Evolutionary conservation across 495 filamentous ascomycete species (phyloP).

Genomic region (Pyronema domesticum): DNA sequence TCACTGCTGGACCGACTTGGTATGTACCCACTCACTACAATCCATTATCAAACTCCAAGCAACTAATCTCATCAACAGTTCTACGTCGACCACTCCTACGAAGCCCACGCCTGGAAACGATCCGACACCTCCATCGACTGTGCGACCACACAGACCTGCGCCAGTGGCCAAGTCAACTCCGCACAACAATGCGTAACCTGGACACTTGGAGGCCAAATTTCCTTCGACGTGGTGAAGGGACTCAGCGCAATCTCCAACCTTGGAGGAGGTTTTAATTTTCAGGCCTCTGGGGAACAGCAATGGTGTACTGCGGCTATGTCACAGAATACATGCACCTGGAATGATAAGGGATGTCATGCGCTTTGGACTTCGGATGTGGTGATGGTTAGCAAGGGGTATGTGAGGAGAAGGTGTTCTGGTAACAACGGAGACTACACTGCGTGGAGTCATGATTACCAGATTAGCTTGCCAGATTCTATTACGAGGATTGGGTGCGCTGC

Average conservation of each 20-base stretch:
- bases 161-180: not conserved
- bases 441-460: not conserved
- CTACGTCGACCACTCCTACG: not conserved
- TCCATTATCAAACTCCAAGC: not conserved
- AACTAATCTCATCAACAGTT: not conserved
- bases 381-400: not conserved
- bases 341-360: not conserved
- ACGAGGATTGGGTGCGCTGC: not conserved
- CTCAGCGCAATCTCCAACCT: too few species aligned
- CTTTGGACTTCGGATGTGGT: not conserved
- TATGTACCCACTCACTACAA: not conserved
- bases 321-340: not conserved
- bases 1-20: not conserved
- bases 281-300: not conserved
- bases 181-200: not conserved
- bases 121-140: not conserved
- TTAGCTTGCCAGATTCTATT: not conserved
- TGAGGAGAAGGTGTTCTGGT: not conserved
- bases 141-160: not conserved
- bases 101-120: not conserved
- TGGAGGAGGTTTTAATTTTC: not conserved
- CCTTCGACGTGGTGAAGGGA: not conserved
- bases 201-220: not conserved
- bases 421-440: not conserved
- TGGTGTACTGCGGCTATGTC: not conserved